Base-by-base conservation (phyloP, 164 flowering plant species). In the Cinnamomum micranthum region DNA sequence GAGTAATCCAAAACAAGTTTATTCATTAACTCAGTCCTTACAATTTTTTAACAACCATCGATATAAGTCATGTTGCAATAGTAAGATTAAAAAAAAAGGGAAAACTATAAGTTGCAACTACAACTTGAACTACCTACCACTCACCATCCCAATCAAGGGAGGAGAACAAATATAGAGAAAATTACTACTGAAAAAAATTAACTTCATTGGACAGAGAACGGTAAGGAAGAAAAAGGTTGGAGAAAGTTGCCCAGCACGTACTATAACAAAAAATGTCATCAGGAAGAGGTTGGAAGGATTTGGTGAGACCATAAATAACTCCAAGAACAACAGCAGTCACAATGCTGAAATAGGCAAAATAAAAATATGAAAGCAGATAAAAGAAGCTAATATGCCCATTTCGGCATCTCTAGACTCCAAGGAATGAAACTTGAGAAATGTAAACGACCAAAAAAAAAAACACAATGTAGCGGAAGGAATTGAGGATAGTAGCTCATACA, bases 201-300 rank as follows among this genome's bases (percentile, higher is more conserved):
- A 20, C 59, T 52, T 13, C n/a, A 55, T 20, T 55, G 60, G 60
- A 17, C 60, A 12, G n/a, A 20, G n/a, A 15, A 55, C 2, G 60
- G 17, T 5, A 69, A 14, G 25, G 62, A 50, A 70, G 6, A 70
- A 20, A 70, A 50, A 25, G 62, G 62, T n/a, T 23, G 10, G 22
- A 33, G 15, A 65, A 24, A 55, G 17, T 59, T 14, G n/a, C n/a
- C 51, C 65, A 24, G 47, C 9, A 31, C 60, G n/a, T 90, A 94
- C 97, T 92, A 78, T 90, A 92, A 72, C 91, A 81, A 65, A 85
- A 90, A 47, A 91, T 5, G 77, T 94, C 97, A 81, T 90, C 89
- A n/a, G 97, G 89, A 76, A 87, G 87, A 25, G 97, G 97, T 74
- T 83, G 82, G 72, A 81, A 87, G 22, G 83, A 76, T 79, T 81